Evolutionary conservation across 352 stramenopile genomes (phyloP).

Genomic region (Globisporangium recalcitrans): DNA sequence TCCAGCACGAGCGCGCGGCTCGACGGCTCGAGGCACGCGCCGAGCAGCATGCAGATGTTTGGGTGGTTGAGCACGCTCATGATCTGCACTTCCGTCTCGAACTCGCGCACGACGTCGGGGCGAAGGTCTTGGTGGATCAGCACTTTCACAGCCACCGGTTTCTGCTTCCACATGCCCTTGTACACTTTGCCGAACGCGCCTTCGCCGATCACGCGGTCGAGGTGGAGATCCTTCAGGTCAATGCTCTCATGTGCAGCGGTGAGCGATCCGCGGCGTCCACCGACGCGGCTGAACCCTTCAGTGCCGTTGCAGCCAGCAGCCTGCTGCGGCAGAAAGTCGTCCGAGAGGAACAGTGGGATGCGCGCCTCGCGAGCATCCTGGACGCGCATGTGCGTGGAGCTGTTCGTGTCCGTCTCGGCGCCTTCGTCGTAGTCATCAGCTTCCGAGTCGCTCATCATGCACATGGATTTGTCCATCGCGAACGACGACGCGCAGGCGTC

Average conservation of each 20-base stretch:
- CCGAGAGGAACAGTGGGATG: slow-evolving; percentile 59
- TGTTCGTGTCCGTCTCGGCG: slow-evolving; percentile 35
- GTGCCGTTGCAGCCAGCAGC: slow-evolving; percentile 19
- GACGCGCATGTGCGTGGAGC: slow-evolving; percentile 35
- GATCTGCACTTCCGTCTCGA: slow-evolving; percentile 80
- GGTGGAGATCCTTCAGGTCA: slow-evolving; percentile 49
- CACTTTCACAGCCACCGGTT: slow-evolving; percentile 68
- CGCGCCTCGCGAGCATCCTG: slow-evolving; percentile 45
- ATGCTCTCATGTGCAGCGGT: slow-evolving; percentile 45
- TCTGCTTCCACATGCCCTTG: slow-evolving; percentile 49
- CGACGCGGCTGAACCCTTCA: slow-evolving; percentile 14
- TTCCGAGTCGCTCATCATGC: slow-evolving; percentile 16
- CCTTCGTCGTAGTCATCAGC: slow-evolving; percentile 26
- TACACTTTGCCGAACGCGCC: slow-evolving; percentile 80
- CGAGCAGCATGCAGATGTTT: slow-evolving; percentile 96
- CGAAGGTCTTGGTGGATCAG: slow-evolving; percentile 69
- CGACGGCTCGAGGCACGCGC: slow-evolving; percentile 89
- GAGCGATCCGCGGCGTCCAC: slow-evolving; percentile 20
- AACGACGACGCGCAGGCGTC: slow-evolving; percentile 21
- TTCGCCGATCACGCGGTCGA: slow-evolving; percentile 63
- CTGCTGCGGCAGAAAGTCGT: slow-evolving; percentile 35
- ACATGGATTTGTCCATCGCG: slow-evolving; percentile 9
- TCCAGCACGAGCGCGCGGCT: slow-evolving; percentile 96
- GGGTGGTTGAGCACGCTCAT: slow-evolving; percentile 92
- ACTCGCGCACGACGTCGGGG: slow-evolving; percentile 61